phyloP scores from a whole-genome alignment of 2,329 filamentous ascomycete species.

The Talaromyces sp. region DNA sequence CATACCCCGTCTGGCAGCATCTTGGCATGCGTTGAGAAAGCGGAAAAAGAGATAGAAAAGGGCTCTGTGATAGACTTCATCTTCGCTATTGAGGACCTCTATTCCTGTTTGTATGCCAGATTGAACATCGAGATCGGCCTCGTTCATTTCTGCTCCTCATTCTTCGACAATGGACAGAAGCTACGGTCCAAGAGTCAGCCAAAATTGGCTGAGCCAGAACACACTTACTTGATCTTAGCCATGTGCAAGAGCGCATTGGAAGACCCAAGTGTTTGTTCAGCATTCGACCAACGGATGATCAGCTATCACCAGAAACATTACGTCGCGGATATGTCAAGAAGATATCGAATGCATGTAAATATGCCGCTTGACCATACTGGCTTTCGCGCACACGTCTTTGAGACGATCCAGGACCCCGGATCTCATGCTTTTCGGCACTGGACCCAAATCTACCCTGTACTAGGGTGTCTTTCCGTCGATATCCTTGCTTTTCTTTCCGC shows the following conservation, averaged over 20 bases:
- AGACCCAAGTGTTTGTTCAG: slow-evolving; percentile 26
- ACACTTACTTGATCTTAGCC: slow-evolving; percentile 33
- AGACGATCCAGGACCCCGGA: slow-evolving; percentile 23
- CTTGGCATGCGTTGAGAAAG: slow-evolving; percentile 29
- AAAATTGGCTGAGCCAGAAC: slow-evolving; percentile 32
- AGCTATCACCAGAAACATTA: slow-evolving; percentile 30
- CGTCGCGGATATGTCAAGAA: slow-evolving; percentile 24
- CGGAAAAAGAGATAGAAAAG: slow-evolving; percentile 30
- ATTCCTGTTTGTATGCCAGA: slow-evolving; percentile 36
- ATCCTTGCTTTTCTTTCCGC: slow-evolving; percentile 33
- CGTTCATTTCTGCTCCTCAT: slow-evolving; percentile 34
- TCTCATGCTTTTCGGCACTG: slow-evolving; percentile 30
- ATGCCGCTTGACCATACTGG: slow-evolving; percentile 15
- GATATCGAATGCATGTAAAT: slow-evolving; percentile 18
- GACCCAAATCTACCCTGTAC: slow-evolving; percentile 29
- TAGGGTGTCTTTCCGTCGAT: slow-evolving; percentile 29
- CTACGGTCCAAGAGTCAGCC: slow-evolving; percentile 20
- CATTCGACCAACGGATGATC: slow-evolving; percentile 28
- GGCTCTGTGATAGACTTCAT: slow-evolving; percentile 30
- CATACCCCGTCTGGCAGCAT: slow-evolving; percentile 30
- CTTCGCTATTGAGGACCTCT: slow-evolving; percentile 35
- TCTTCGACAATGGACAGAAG: slow-evolving; percentile 26
- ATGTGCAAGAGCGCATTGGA: slow-evolving; percentile 34
- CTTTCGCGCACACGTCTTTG: slow-evolving; percentile 21
- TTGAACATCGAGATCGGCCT: slow-evolving; percentile 37